Evolutionary conservation across 345 rosid genomes (phyloP).

Genomic region (Draba incana): DNA sequence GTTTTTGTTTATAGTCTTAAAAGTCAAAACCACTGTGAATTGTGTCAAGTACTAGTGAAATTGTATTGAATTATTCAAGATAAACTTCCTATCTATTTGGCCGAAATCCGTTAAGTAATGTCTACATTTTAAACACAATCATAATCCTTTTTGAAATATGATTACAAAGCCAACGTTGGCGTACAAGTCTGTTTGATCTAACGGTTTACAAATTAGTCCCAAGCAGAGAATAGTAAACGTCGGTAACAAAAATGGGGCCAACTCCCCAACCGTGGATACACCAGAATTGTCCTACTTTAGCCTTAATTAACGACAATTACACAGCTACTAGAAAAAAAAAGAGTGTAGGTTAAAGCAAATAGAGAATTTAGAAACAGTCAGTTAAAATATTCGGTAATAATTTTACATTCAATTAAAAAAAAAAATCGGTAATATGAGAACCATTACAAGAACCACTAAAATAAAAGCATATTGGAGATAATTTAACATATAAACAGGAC

Average conservation of each 20-base stretch:
- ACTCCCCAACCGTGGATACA: conserved; percentile 35
- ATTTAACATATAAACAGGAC: not conserved
- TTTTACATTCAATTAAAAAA: too few species aligned
- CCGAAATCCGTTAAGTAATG: conserved; percentile 19
- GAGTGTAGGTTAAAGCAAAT: conserved; percentile 21
- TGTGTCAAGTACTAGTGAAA: conserved; percentile 23
- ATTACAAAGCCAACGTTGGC: conserved; percentile 33
- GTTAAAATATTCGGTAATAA: not conserved
- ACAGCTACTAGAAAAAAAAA: not conserved
- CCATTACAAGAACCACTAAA: not conserved
- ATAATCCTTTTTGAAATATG: conserved; percentile 36
- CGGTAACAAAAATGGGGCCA: conserved; percentile 41
- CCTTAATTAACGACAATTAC: conserved; percentile 37
- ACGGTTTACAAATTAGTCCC: conserved; percentile 13
- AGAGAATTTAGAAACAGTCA: not conserved
- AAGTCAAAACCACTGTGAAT: conserved; percentile 40
- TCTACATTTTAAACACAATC: conserved; percentile 27
- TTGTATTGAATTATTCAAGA: conserved; percentile 11
- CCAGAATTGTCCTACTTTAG: conserved; percentile 21
- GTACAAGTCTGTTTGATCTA: conserved; percentile 29
- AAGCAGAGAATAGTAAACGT: conserved; percentile 38
- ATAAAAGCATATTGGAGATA: too few species aligned
- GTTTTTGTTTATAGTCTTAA: conserved; percentile 35
- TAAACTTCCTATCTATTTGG: conserved; percentile 14
- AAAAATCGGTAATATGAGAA: not conserved